These are phyloP conservation scores for Coemansia sp. DNA, from an alignment of 192 early-diverging fungal genomes.

Conservation along the genomic window DNA sequence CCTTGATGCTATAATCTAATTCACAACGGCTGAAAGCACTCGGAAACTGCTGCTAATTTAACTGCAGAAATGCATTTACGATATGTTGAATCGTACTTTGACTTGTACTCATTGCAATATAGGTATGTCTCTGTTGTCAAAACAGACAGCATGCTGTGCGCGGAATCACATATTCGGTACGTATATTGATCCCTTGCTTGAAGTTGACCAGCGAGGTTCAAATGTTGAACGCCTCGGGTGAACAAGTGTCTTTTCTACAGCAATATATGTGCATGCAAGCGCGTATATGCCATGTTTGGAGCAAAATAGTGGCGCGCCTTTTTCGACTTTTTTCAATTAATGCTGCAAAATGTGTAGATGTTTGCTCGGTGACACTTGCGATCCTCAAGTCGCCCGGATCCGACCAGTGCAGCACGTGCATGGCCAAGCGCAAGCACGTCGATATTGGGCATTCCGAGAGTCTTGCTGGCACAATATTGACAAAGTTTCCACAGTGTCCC, in stretches of 20 bases:
- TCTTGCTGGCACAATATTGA: conserved; percentile 14
- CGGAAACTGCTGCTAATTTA: neutral
- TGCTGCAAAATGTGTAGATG: conserved; percentile 21
- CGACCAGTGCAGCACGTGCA: conserved; percentile 40
- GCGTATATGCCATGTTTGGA: neutral
- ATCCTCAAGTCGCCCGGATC: conserved; percentile 34
- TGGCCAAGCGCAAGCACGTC: conserved; percentile 29
- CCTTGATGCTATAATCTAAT: neutral
- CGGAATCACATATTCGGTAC: conserved; percentile 48
- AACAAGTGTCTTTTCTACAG: neutral
- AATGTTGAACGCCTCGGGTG: neutral
- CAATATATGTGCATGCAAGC: conserved; percentile 11
- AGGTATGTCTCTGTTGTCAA: conserved; percentile 38
- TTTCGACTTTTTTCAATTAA: neutral
- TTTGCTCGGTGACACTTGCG: conserved; percentile 40
- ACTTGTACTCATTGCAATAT: conserved; percentile 1
- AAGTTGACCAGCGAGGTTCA: neutral
- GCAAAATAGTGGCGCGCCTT: neutral
- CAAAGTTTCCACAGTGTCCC: conserved; percentile 33
- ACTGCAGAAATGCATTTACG: neutral
- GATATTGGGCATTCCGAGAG: neutral
- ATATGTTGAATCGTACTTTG: neutral
- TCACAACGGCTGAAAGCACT: neutral
- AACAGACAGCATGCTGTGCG: conserved; percentile 30
- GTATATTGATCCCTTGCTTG: neutral